These are phyloP conservation scores for Naganishia antarctica DNA, from an alignment of 768 basidiomycete species.

Conservation along the genomic window DNA sequence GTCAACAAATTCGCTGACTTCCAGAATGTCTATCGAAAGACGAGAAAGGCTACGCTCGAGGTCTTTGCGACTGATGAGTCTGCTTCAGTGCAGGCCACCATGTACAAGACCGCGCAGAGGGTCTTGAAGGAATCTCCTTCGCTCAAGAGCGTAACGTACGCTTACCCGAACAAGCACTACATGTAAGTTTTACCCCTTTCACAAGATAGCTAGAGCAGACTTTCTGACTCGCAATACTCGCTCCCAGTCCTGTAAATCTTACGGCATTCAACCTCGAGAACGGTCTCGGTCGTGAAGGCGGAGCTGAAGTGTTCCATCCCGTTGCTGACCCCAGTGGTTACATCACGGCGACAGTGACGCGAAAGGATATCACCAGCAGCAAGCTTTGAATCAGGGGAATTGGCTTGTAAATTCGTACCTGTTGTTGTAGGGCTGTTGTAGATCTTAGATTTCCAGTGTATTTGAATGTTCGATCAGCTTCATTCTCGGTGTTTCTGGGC, in stretches of 20 bases:
- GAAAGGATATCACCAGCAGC: slow-evolving; percentile 32
- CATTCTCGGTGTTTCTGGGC: too few relatives aligned
- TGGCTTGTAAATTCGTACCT: too few relatives aligned
- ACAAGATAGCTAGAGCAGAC: not conserved
- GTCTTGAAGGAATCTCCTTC: slow-evolving; percentile 64
- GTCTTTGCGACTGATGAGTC: slow-evolving; percentile 82
- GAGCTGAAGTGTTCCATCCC: slow-evolving; percentile 82
- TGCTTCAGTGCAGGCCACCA: slow-evolving; percentile 86
- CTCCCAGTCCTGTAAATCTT: slow-evolving; percentile 49
- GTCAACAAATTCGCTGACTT: slow-evolving; percentile 43
- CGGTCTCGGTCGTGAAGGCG: slow-evolving; percentile 51
- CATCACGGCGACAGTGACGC: slow-evolving; percentile 49
- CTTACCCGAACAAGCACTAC: slow-evolving; percentile 90
- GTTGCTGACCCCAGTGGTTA: slow-evolving; percentile 64
- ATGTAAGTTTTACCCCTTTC: slow-evolving; percentile 57
- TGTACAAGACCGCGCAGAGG: slow-evolving; percentile 78
- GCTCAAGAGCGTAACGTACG: slow-evolving; percentile 63
- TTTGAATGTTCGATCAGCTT: too few relatives aligned
- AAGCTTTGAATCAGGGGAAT: not conserved
- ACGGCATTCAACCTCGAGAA: slow-evolving; percentile 50
- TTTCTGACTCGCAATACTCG: slow-evolving; percentile 55
- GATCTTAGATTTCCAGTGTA: too few relatives aligned
- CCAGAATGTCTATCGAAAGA: slow-evolving; percentile 52
- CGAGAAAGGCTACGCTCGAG: slow-evolving; percentile 65
- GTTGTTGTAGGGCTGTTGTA: not conserved